phyloP scores from a whole-genome alignment of 2,329 filamentous ascomycete genomes.

The Clonostachys chloroleuca region DNA sequence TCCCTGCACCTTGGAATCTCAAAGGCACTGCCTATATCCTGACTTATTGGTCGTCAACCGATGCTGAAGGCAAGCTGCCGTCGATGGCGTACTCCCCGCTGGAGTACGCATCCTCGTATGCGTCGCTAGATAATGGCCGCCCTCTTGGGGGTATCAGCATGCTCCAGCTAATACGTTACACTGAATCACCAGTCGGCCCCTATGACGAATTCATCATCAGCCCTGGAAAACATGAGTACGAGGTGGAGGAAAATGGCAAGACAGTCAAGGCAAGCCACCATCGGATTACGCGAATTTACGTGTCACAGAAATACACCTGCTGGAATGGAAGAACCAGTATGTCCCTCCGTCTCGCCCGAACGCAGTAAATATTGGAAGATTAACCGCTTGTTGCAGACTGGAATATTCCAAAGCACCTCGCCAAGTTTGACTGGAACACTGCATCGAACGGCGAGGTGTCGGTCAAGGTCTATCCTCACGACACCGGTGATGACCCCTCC shows the following conservation, averaged over 20 bases:
- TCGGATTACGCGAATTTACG: constrained; percentile 49
- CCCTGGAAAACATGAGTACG: constrained; percentile 37
- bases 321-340: constrained; percentile 47
- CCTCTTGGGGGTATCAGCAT: constrained; percentile 37
- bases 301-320: constrained; percentile 44
- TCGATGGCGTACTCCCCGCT: constrained; percentile 35
- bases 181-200: constrained; percentile 42
- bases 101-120: constrained; percentile 33
- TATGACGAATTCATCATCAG: constrained; percentile 48
- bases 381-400: constrained; percentile 30
- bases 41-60: constrained; percentile 4
- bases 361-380: not conserved
- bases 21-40: constrained; percentile 8
- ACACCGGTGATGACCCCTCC: constrained; percentile 14
- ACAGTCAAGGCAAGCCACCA: constrained; percentile 22
- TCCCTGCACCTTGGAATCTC: constrained; percentile 9
- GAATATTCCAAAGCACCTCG: constrained; percentile 53
- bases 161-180: constrained; percentile 46
- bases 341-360: constrained; percentile 4
- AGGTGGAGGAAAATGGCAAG: constrained; percentile 1
- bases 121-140: constrained; percentile 24
- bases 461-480: constrained; percentile 32
- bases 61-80: constrained; percentile 1
- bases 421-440: constrained; percentile 35
- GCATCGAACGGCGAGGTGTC: constrained; percentile 19